Evolutionary conservation across 805 yeast genomes (phyloP).

Genomic region (Wickerhamiella dianesei): DNA sequence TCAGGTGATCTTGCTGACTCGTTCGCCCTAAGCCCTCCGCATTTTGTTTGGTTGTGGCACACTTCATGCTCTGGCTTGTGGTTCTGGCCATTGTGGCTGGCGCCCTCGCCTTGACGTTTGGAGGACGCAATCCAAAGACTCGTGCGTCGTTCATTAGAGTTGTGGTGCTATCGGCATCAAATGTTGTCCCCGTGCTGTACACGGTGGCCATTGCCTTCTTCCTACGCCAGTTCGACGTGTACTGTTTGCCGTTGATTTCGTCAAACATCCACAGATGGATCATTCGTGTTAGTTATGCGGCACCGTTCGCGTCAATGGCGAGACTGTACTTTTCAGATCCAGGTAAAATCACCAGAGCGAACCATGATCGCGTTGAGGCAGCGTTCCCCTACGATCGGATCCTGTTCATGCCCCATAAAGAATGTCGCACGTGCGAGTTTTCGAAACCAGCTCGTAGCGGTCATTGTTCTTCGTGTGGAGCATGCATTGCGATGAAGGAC

Average conservation of each 20-base stretch:
- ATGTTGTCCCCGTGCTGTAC: constrained; percentile 17
- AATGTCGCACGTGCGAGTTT: constrained; percentile 36
- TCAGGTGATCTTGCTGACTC: background rate
- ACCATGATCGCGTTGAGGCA: constrained; percentile 17
- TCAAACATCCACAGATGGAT: constrained; percentile 8
- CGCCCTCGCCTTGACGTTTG: background rate
- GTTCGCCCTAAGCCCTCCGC: background rate
- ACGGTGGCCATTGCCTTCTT: constrained; percentile 11
- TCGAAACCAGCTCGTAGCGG: constrained; percentile 47
- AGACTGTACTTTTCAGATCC: constrained; percentile 28
- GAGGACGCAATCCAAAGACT: background rate
- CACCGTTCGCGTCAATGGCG: constrained; percentile 17
- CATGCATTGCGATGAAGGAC: constrained; percentile 37
- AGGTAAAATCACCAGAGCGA: constrained; percentile 23
- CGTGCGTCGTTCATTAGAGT: background rate
- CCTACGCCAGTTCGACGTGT: constrained; percentile 12
- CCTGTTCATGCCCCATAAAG: constrained; percentile 35
- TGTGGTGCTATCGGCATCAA: constrained; percentile 1
- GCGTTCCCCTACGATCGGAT: constrained; percentile 35
- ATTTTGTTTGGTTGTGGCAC: no score
- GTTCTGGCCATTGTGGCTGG: background rate
- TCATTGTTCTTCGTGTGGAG: constrained; percentile 41
- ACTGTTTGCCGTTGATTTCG: constrained; percentile 2
- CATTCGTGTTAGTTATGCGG: constrained; percentile 11
- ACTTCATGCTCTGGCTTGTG: background rate